phyloP scores from a whole-genome alignment of 257 asterid genomes.

The Capsicum rhomboideum region DNA sequence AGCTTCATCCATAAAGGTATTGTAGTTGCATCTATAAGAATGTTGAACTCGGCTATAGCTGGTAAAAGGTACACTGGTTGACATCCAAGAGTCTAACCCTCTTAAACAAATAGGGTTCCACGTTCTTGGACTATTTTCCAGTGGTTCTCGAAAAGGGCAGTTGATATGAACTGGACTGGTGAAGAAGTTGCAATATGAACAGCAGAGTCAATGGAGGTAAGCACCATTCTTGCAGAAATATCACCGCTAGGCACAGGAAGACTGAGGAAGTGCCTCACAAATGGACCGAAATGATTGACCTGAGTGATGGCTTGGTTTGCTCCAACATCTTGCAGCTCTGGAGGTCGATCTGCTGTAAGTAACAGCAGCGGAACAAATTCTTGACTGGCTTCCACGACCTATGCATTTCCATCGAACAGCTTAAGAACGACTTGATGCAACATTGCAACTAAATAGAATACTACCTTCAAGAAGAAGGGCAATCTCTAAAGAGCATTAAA shows the following conservation, averaged over 20 bases:
- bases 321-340: constrained; percentile 87
- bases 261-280: constrained; percentile 61
- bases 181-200: constrained; percentile 56
- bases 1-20: constrained; percentile 40
- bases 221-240: constrained; percentile 72
- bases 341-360: constrained; percentile 98
- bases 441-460: not conserved
- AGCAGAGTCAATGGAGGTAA: constrained; percentile 84
- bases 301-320: constrained; percentile 98
- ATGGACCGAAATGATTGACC: constrained; percentile 84
- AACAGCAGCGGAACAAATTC: constrained; percentile 76
- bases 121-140: constrained; percentile 39
- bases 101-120: constrained; percentile 59
- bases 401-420: constrained; percentile 6
- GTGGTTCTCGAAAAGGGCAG: constrained; percentile 92
- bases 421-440: not conserved
- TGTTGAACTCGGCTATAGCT: constrained; percentile 49
- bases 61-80: constrained; percentile 63
- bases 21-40: constrained; percentile 26
- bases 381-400: constrained; percentile 99
- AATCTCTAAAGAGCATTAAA: not conserved
- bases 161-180: constrained; percentile 93
- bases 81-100: constrained; percentile 79
- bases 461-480: not conserved
- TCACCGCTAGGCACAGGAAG: constrained; percentile 83